Conservation (phyloP, 495 filamentous ascomycete species). For the Neurospora discreta region DNA sequence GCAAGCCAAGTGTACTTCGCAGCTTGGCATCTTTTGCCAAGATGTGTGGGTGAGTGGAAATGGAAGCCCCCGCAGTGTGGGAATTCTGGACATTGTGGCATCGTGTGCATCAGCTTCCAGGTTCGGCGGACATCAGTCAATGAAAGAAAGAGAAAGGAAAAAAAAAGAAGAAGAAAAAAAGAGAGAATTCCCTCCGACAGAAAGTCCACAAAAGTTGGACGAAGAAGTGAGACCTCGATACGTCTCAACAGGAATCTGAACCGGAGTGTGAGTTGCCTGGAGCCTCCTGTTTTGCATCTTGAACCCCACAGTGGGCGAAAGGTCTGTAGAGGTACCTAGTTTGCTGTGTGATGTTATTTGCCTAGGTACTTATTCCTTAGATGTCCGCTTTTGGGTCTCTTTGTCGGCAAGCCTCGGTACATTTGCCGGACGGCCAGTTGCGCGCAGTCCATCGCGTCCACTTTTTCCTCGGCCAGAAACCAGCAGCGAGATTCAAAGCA, state of each 20-base stretch:
- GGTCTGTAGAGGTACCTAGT: neutral
- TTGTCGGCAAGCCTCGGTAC: constrained; percentile 15
- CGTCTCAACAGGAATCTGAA: neutral
- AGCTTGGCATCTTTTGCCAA: neutral
- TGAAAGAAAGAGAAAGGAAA: neutral
- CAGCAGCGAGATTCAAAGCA: neutral
- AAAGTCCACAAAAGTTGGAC: neutral
- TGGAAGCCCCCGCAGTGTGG: neutral
- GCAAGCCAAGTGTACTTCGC: neutral
- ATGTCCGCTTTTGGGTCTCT: constrained; percentile 3
- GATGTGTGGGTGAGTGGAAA: neutral
- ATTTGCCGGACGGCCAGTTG: constrained; percentile 4
- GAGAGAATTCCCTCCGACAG: neutral
- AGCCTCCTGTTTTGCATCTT: neutral
- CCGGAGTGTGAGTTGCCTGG: neutral
- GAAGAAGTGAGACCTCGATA: neutral
- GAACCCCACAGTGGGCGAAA: neutral
- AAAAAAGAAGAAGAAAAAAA: too few relatives aligned
- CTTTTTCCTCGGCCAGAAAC: neutral
- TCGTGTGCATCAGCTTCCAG: neutral
- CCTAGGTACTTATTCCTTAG: neutral
- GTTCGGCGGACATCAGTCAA: neutral
- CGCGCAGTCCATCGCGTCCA: neutral
- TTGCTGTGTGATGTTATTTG: neutral
- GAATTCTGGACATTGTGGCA: neutral